These are phyloP conservation scores for Arthroderma sp. DNA, from an alignment of 2,329 filamentous ascomycete genomes.

Conservation along the genomic window DNA sequence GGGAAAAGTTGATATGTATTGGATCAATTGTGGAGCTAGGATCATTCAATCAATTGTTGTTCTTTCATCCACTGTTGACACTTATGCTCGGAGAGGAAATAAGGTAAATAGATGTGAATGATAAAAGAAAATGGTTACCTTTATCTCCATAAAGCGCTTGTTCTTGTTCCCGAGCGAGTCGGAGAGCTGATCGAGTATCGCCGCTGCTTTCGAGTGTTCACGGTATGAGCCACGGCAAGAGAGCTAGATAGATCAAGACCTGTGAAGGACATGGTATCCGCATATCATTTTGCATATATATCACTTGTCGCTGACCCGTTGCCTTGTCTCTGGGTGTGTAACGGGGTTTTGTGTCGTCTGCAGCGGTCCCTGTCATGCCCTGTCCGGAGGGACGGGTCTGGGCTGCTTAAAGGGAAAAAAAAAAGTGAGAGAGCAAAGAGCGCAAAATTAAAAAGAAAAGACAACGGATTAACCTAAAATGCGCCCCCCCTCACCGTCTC, in stretches of 20 bases:
- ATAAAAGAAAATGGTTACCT: background rate
- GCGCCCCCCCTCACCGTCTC: background rate
- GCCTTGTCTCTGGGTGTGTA: background rate
- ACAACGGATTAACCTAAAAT: background rate
- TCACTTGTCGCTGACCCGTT: background rate
- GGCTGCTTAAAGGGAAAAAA: background rate
- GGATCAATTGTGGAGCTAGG: background rate
- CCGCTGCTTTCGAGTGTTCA: background rate
- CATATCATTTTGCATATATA: background rate
- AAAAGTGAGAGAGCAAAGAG: background rate
- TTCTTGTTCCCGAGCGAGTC: too few species aligned
- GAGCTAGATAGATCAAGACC: background rate
- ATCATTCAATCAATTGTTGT: background rate
- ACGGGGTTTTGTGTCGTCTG: background rate
- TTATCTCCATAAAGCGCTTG: background rate
- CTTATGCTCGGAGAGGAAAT: too few species aligned
- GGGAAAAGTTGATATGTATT: background rate
- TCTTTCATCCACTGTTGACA: too few species aligned
- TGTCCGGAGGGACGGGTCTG: background rate
- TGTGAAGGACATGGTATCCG: background rate
- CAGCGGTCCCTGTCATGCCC: background rate
- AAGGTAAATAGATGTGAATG: background rate
- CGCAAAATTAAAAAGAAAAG: background rate
- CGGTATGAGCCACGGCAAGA: background rate
- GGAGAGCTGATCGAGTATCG: too few species aligned